phyloP scores from a whole-genome alignment of 352 stramenopile species.

The Globisporangium cederbergense region DNA sequence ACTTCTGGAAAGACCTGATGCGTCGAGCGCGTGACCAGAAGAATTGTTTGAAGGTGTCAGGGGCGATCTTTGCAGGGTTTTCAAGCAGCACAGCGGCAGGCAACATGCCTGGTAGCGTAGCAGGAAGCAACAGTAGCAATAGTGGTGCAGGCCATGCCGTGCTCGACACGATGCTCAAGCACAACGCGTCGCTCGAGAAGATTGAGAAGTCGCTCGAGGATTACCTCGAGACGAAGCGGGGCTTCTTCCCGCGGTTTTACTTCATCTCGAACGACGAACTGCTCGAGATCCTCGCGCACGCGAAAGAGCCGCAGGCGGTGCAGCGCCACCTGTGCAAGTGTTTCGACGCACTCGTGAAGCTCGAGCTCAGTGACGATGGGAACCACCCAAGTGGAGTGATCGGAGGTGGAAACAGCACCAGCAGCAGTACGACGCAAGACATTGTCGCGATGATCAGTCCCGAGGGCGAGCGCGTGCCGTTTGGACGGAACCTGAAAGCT shows the following conservation, averaged over 20 bases:
- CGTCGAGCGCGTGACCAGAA: conserved; percentile 52
- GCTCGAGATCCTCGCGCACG: conserved; percentile 78
- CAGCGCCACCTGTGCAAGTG: conserved; percentile 82
- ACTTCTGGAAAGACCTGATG: conserved; percentile 84
- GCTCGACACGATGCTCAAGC: conserved; percentile 59
- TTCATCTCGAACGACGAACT: conserved; percentile 89
- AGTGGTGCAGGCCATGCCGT: conserved; percentile 35
- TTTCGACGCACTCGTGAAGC: conserved; percentile 76
- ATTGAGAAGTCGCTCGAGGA: conserved; percentile 83
- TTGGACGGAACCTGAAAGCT: conserved; percentile 75
- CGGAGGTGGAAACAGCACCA: background rate
- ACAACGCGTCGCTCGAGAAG: conserved; percentile 65
- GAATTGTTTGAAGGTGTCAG: conserved; percentile 64
- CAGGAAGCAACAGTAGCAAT: background rate
- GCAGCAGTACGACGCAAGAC: conserved; percentile 31
- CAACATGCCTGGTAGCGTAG: conserved; percentile 2
- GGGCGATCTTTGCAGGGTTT: conserved; percentile 32
- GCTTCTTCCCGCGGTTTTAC: conserved; percentile 83
- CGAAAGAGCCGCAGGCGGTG: conserved; percentile 73
- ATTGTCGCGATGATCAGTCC: conserved; percentile 80
- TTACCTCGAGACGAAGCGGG: conserved; percentile 83
- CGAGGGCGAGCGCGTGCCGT: conserved; percentile 75
- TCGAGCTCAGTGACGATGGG: conserved; percentile 65
- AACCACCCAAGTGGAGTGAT: conserved; percentile 6
- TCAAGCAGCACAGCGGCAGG: background rate